Evolutionary conservation across 768 basidiomycete species (phyloP).

Genomic region (Calocybe cyanea): DNA sequence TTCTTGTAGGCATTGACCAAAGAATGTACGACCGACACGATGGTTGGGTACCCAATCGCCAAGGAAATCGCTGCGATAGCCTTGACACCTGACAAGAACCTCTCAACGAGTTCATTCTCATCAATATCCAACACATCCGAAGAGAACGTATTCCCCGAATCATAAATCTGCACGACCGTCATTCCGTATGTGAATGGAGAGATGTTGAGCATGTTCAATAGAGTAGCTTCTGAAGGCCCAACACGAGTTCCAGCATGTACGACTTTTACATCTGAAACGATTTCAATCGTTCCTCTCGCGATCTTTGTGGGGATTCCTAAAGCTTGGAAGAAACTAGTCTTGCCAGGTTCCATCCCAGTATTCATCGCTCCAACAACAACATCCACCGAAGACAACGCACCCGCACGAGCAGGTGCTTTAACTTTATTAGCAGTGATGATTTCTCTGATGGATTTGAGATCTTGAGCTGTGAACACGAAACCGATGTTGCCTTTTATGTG

Average conservation of each 20-base stretch:
- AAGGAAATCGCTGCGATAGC: constrained; percentile 95
- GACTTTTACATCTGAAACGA: constrained; percentile 95
- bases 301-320: constrained; percentile 99
- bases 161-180: constrained; percentile 96
- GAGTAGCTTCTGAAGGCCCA: constrained; percentile 94
- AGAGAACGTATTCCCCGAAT: constrained; percentile 88
- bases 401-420: constrained; percentile 96
- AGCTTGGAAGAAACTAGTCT: constrained; percentile 99
- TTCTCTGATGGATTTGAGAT: constrained; percentile 94
- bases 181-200: constrained; percentile 99
- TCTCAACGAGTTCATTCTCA: constrained; percentile 85
- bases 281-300: constrained; percentile 99
- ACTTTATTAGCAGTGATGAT: constrained; percentile 96
- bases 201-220: constrained; percentile 99
- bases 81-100: constrained; percentile 92
- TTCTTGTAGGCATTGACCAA: constrained; percentile 99
- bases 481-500: constrained; percentile 97
- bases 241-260: constrained; percentile 90
- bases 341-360: constrained; percentile 99
- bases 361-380: constrained; percentile 92
- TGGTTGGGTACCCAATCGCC: constrained; percentile 92
- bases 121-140: constrained; percentile 90
- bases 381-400: constrained; percentile 91
- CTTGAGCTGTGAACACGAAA: constrained; percentile 92
- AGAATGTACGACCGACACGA: constrained; percentile 91